Evolutionary conservation across 2,329 filamentous ascomycete genomes (phyloP).

Genomic region (Colletotrichum cordylinicola): DNA sequence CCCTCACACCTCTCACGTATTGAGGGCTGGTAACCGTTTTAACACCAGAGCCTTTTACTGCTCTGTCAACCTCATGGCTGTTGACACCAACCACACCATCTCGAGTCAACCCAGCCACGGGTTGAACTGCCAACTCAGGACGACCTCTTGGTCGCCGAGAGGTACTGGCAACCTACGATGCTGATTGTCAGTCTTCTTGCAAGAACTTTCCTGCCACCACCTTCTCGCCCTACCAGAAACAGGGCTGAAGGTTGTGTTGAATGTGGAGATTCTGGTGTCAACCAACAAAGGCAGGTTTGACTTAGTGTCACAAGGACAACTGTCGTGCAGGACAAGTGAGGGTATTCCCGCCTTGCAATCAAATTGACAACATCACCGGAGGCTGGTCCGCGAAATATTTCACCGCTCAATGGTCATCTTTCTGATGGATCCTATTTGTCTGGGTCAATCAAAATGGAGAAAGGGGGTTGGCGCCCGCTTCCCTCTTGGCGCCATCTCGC

Average conservation of each 20-base stretch:
- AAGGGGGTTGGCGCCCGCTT: slow-evolving; percentile 1
- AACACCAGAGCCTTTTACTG: background rate
- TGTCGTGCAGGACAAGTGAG: background rate
- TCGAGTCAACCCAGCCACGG: background rate
- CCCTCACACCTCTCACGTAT: background rate
- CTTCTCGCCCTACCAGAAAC: background rate
- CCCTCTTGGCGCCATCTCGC: background rate
- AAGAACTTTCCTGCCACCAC: background rate
- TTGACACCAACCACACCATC: background rate
- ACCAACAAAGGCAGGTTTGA: background rate
- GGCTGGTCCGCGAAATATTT: background rate
- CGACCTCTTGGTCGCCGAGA: background rate
- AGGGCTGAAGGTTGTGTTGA: background rate
- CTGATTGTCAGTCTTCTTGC: background rate
- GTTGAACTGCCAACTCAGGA: background rate
- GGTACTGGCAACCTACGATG: background rate
- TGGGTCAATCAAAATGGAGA: background rate
- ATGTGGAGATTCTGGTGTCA: background rate
- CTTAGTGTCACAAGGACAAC: background rate
- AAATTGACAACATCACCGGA: background rate
- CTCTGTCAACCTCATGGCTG: background rate
- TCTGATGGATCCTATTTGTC: background rate
- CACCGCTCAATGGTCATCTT: background rate
- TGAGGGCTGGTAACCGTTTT: background rate
- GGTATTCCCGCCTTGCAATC: background rate